Evolutionary conservation across 441 rosid species (phyloP), one percentile per base, ranked within the genome.

Genomic region (Kokia cookei): DNA sequence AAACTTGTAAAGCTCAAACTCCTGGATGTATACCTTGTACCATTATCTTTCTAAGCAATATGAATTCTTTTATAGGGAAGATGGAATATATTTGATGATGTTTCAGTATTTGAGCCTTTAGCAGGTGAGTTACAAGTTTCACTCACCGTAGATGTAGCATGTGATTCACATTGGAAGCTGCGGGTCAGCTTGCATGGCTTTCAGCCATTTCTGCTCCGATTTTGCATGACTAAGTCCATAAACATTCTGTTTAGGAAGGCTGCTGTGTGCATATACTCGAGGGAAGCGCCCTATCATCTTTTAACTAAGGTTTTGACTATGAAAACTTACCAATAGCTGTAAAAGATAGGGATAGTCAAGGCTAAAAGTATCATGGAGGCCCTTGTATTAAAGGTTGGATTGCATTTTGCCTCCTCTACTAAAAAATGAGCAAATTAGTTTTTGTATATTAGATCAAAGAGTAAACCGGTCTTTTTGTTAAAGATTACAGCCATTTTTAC

Each of bases 41-140:
- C 47, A 51, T 47, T 47, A 55, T 80, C 13, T 68, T 47, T 58
- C 78, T 75, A 74, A 77, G 83, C 71, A 72, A 65, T 73, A 68
- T 77, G 71, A 19, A 19, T 55, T 55, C 60, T 55, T 55, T 51
- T 15, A 51, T 51, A 32, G 37, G 37, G 55, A 51, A 51, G 15
- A 15, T 51, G 55, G 55, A 51, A 51, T 51, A 51, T 51, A 32
- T 32, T 32, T 32, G 37, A 32, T 55, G 60, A 55, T 3, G 60
- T 55, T 55, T 55, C 6, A 19, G 29, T 2, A 2, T 26, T 19
- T 19, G 60, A 55, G 27, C 60, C 60, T 19, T 9, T 19, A 55
- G 60, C 22, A 11, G 60, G 60, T 3, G 26, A 45, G 10, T 55
- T 55, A 19, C 60, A 10, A 19, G 26, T 55, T 55, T 3, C 13